Conservation (phyloP, 257 asterid genomes). For the Solanum dulcamara region DNA sequence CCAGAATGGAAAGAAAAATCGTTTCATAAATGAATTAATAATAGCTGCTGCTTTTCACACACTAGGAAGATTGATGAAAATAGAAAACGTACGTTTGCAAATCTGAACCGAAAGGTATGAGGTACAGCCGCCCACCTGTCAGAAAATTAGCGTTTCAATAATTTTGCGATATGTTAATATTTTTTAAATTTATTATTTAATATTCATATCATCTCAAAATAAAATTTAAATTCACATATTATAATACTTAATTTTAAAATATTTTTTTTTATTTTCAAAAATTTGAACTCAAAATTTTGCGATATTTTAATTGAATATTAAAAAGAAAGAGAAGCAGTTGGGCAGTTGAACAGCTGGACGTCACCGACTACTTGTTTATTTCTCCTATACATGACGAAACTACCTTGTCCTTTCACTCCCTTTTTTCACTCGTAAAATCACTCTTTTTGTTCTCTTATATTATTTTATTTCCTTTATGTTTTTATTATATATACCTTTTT, state of each 20-base stretch:
- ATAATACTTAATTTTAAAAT: too few species aligned
- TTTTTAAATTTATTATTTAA: neutral
- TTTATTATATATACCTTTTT: neutral
- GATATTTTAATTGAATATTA: neutral
- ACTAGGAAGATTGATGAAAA: neutral
- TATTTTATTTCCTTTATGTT: neutral
- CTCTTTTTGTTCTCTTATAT: neutral
- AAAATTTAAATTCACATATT: neutral
- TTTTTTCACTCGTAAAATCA: neutral
- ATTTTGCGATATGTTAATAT: neutral
- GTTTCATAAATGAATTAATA: neutral
- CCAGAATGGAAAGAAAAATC: too few species aligned
- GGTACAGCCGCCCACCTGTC: slow-evolving; percentile 17
- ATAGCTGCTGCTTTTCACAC: neutral
- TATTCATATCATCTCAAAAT: neutral
- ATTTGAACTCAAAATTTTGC: neutral
- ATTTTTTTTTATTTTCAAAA: too few species aligned
- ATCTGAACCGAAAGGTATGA: slow-evolving; percentile 1
- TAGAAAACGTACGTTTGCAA: neutral
- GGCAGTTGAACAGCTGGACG: slow-evolving; percentile 44
- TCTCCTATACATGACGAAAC: neutral
- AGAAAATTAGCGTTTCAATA: neutral
- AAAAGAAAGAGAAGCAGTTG: slow-evolving; percentile 17
- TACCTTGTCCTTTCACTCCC: neutral
- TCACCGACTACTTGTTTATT: slow-evolving; percentile 28